Percentiles rank a stretch among this genome's conserved stretches.
Conservation (phyloP, 2,329 filamentous ascomycete species). For the Davidsoniella virescens region DNA sequence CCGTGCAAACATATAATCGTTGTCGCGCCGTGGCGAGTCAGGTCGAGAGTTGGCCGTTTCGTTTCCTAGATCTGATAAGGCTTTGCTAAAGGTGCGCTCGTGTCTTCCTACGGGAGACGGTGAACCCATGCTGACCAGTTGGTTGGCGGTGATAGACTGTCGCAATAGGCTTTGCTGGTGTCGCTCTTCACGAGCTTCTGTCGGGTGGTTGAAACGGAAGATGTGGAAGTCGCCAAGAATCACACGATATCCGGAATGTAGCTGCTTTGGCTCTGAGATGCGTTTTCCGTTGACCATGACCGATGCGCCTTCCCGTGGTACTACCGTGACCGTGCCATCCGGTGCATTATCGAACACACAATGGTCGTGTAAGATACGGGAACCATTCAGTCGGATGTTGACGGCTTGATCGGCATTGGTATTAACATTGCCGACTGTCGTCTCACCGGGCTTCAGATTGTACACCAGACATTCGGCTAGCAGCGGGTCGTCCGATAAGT, state of each 20-base stretch:
- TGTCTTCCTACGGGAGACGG: constrained; percentile 28
- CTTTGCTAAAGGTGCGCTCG: constrained; percentile 64
- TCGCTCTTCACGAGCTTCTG: constrained; percentile 84
- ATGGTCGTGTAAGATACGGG: constrained; percentile 80
- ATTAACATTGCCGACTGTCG: constrained; percentile 87
- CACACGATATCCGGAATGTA: constrained; percentile 85
- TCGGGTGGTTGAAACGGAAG: constrained; percentile 93
- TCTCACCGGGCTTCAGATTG: constrained; percentile 90
- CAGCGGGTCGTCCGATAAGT: constrained; percentile 85
- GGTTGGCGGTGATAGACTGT: constrained; percentile 52
- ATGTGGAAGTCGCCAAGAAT: constrained; percentile 98
- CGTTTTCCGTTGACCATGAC: constrained; percentile 96
- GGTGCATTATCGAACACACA: constrained; percentile 78
- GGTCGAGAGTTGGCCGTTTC: constrained; percentile 38
- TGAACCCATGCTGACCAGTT: constrained; percentile 33
- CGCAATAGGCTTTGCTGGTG: constrained; percentile 51
- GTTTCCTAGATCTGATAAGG: constrained; percentile 62
- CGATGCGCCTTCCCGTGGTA: constrained; percentile 78
- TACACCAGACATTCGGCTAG: constrained; percentile 94
- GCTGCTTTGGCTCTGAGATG: constrained; percentile 66
- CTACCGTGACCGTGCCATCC: constrained; percentile 81
- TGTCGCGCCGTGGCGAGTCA: constrained; percentile 64
- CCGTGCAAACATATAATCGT: constrained; percentile 87
- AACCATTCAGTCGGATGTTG: constrained; percentile 87
- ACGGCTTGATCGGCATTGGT: constrained; percentile 57